Percentiles rank a stretch among this genome's conserved stretches.
These are phyloP conservation scores for Ogataea ramenticola DNA, from an alignment of 805 yeast species.

Conservation along the genomic window DNA sequence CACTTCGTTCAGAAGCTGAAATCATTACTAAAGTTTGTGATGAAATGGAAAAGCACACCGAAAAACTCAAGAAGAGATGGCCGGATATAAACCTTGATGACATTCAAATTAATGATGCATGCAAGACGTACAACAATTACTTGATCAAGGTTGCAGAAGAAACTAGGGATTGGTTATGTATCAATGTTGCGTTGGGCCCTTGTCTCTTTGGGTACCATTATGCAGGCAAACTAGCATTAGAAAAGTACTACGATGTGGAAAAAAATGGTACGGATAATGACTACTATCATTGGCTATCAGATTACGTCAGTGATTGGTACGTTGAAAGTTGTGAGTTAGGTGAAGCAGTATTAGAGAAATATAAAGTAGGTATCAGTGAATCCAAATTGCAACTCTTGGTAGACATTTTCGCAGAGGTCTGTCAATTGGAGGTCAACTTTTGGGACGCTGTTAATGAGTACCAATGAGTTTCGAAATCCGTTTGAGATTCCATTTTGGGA, in stretches of 20 bases:
- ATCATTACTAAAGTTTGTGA: constrained; percentile 43
- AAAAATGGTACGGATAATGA: constrained; percentile 14
- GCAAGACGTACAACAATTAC: constrained; percentile 55
- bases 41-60: constrained; percentile 52
- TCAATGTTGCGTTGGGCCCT: constrained; percentile 65
- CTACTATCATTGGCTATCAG: constrained; percentile 51
- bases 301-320: constrained; percentile 56
- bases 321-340: constrained; percentile 47
- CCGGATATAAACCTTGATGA: constrained; percentile 39
- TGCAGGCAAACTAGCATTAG: constrained; percentile 32
- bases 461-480: background rate
- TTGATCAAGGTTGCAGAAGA: constrained; percentile 44
- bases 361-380: constrained; percentile 31
- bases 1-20: constrained; percentile 41
- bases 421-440: constrained; percentile 54
- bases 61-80: constrained; percentile 34
- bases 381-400: constrained; percentile 40
- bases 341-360: constrained; percentile 35
- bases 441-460: constrained; percentile 42
- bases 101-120: constrained; percentile 47
- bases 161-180: constrained; percentile 54
- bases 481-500: too few species aligned
- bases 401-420: constrained; percentile 52
- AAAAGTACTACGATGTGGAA: constrained; percentile 4
- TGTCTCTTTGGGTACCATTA: constrained; percentile 67